Evolutionary conservation across 345 rosid species (phyloP), one percentile per base, ranked within the genome.

Genomic region (Gossypium mustelinum): DNA sequence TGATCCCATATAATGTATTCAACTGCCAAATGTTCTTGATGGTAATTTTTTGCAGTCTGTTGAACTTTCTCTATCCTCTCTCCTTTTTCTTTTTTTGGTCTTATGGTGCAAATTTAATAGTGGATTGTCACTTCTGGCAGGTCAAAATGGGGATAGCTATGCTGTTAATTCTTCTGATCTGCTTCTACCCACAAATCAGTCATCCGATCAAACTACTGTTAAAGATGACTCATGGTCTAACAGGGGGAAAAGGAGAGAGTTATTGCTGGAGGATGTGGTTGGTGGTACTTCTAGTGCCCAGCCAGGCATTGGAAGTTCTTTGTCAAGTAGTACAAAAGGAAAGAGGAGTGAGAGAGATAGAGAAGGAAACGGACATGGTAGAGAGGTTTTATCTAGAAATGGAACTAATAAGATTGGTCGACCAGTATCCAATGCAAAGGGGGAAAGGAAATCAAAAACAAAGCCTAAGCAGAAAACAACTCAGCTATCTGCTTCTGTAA

Each of bases 331-430:
- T 81, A 84, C 89, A 24, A 95, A 93, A 79, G 98, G 99, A 78
- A 95, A 89, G 85, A 89, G 99, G 81, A 95, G 99, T 74, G 98
- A 95, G 80, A 89, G 99, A 82, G 98, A 93, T 73, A 91, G 98
- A 84, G 98, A 95, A 64, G 98, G 97, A 67, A 95, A 91, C 76
- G 97, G 89, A 79, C 94, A 88, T 44, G 83, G 78, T 80, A 87
- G 91, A 79, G 94, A 85, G 81, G 84, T 80, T 76, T 73, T 79
- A 76, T 88, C 92, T 69, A 89, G 94, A 81, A 82, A 86, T 66
- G 94, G 91, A 80, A 82, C 89, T 74, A 88, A 84, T 82, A 96
- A 88, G 89, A 80, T 86, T 57, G 93, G 92, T 72, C 89, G 98
- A 81, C 94, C 94, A 62, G 81, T 85, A 48, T 84, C 92, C 68